phyloP scores from a whole-genome alignment of 2,329 filamentous ascomycete species.

The Dothistroma pini region DNA sequence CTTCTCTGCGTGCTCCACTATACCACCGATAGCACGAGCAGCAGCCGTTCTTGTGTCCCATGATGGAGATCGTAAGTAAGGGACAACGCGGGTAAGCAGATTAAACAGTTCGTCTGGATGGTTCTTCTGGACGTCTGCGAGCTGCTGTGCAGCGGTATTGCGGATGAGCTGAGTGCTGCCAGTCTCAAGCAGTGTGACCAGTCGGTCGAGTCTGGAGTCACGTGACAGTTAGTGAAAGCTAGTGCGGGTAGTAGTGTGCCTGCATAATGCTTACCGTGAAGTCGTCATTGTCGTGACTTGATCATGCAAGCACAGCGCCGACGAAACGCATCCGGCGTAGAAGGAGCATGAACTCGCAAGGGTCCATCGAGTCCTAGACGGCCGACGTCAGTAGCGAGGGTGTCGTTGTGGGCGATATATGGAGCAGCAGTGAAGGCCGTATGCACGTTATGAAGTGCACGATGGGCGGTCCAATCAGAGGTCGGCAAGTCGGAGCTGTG shows the following conservation, averaged over 20 bases:
- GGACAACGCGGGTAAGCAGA: constrained; percentile 86
- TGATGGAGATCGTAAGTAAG: constrained; percentile 88
- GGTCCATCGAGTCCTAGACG: neutral
- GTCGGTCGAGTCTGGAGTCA: constrained; percentile 37
- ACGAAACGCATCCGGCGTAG: neutral
- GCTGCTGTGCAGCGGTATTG: constrained; percentile 93
- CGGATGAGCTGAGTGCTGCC: constrained; percentile 94
- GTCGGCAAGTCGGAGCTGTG: constrained; percentile 1
- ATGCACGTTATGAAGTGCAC: neutral
- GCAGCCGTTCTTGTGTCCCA: constrained; percentile 96
- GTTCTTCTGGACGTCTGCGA: constrained; percentile 96
- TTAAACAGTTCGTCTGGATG: constrained; percentile 98
- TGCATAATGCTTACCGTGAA: constrained; percentile 24
- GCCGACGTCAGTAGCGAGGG: neutral
- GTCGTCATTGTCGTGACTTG: constrained; percentile 17
- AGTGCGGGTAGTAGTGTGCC: neutral
- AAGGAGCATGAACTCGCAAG: neutral
- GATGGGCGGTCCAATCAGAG: neutral
- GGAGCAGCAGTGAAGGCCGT: neutral
- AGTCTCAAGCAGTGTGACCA: constrained; percentile 82
- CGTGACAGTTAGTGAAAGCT: constrained; percentile 17
- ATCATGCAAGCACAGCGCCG: neutral
- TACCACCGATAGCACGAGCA: constrained; percentile 90
- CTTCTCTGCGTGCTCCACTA: constrained; percentile 79
- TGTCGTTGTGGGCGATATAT: neutral